Base-by-base conservation (phyloP, 345 rosid species). In the Erucastrum elatum region DNA sequence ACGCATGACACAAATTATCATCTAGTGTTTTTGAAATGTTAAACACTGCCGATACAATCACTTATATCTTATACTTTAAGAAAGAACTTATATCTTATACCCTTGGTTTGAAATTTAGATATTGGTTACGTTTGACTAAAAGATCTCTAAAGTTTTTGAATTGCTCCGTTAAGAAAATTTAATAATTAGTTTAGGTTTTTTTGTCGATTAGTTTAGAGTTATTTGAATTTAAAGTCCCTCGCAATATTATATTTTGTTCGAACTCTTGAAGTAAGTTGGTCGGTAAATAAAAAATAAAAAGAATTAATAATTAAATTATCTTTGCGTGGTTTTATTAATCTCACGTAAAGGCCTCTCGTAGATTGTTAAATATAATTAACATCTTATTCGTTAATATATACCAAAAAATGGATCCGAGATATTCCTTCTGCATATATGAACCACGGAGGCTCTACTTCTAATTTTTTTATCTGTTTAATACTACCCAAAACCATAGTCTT, bases 391-490 rank as follows among this genome's bases (percentile, higher is more conserved):
- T 62, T 77, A 71, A 70, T n/a, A n/a, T n/a, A n/a, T 72, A 78
- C 58, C 55, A 66, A 81, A 29, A 29, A 66, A 71, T 60, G 74
- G 81, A 75, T 76, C 80, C 84, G 69, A 81, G 65, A 76, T 76
- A 81, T 81, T 81, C 80, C 66, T 66, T 81, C 83, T 80, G 83
- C n/a, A 80, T 75, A 80, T 80, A 80, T 70, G 62, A 80, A 80
- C 83, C 83, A 80, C 83, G 83, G 83, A 75, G 76, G 80, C 80
- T 80, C 83, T 25, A 75, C 80, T 80, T 80, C 70, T 75, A 41
- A 75, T 58, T 76, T 70, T 76, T 70, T 30, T 62, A 11, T 15
- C 60, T 64, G 51, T 31, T 62, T 68, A 74, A 27, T 67, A 58
- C 74, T 61, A 27, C 13, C 74, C 64, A 74, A 35, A 73, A 62